Base-by-base conservation (phyloP, 805 yeast species). In the Nakazawaea sp. region DNA sequence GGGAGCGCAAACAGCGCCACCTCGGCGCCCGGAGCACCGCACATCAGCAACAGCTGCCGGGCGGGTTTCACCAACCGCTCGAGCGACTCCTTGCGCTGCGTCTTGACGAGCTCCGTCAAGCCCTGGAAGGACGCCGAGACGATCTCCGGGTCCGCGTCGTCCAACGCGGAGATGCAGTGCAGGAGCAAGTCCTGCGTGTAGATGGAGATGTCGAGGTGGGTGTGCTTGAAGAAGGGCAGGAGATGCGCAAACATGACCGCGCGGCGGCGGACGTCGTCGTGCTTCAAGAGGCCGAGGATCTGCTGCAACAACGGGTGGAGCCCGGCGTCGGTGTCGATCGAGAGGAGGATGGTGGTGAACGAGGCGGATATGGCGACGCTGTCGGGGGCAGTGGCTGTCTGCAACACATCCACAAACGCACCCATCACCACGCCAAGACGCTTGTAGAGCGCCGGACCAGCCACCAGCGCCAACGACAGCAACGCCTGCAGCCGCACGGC, bases 391-490 rank as follows among this genome's bases (percentile, higher is more conserved):
- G 53, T 55, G 4, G 53, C 49, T 27, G 56, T 41, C 20, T 80
- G 51, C 18, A 72, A 56, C 15, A 86, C 75, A 40, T 73, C 74
- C 17, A 89, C 78, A 35, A 92, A 64, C 0, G 89, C 68, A 49
- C 80, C 81, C 41, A 90, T 75, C 43, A 92, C 84, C 4, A 75
- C 61, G 0, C 87, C 69, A 42, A 90, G 67, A 45, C 90, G 75
- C 48, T 70, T 75, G 66, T 79, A 78, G 45, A 88, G 62, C 0
- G 95, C 85, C 26, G 75, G 58, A 18, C 96, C 97, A 18, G 96
- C 96, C 33, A 86, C 96, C 36, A 84, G 78, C 1, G 95, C 94
- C 55, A 89, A 70, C 0, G 94, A 77, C 18, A 92, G 86, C 41
- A 89, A 65, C 3, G 96, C 95, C 38, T 73, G 70, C n/a, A 96